Base-by-base conservation (phyloP, 495 filamentous ascomycete genomes). In the Diplogelasinospora grovesii region DNA sequence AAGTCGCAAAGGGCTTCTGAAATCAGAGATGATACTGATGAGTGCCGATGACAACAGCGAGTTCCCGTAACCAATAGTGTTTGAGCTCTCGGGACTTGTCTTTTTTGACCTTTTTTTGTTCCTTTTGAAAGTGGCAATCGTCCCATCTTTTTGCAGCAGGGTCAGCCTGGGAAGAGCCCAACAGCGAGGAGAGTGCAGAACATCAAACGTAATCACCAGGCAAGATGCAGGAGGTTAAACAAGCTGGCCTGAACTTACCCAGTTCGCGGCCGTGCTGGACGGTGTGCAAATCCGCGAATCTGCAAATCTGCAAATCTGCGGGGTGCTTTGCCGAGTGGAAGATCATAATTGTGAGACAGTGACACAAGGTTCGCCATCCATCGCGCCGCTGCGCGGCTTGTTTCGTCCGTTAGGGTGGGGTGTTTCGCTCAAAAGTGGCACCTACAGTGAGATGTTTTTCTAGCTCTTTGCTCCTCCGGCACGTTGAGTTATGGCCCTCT, bases 341-440 rank as follows among this genome's bases (percentile, higher is more conserved):
- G 24, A 41, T 41, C 25, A 48, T 46, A 32, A 25, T 14, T 37
- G 36, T 39, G 48, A 39, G 43, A 49, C 46, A 41, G 15, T 36
- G 23, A 31, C 46, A 36, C 18, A 19, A 22, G 23, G 18, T 20
- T 18, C 11, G 35, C 31, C 30, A 29, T 46, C 25, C 18, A 24
- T 32, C 36, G 34, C 20, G 20, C n/a, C 19, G 10, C 11, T 33
- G 9, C 7, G 5, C 19, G 6, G 16, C 10, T 24, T 13, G 11
- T 24, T 23, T 22, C 34, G 21, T 22, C 15, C 16, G 21, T 1
- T 14, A 14, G 13, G 9, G 11, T 33, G 4, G 14, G 24, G 24
- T 27, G n/a, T n/a, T n/a, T n/a, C n/a, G n/a, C n/a, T n/a, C n/a
- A n/a, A n/a, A n/a, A n/a, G n/a, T n/a, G n/a, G n/a, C n/a, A n/a